Evolutionary conservation across 2,329 filamentous ascomycete genomes (phyloP), one percentile per base, ranked within the genome.

Genomic region (Tetracladium maxilliforme): DNA sequence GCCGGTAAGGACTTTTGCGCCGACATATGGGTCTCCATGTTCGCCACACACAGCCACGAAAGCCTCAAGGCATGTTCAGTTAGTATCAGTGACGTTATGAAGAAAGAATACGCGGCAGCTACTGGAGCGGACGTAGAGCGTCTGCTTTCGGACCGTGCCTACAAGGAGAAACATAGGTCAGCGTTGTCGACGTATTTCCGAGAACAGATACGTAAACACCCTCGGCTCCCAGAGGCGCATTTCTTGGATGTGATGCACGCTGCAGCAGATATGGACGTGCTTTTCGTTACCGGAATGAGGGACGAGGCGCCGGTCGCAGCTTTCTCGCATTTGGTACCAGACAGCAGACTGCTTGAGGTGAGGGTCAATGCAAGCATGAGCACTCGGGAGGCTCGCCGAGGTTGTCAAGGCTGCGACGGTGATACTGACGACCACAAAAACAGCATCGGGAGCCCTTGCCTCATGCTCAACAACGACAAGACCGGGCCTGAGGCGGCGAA

Each of bases 201-300:
- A 22, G 30, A 40, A 1, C 59, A 67, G 38, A 36, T 62, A 19
- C 36, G 22, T 15, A 30, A 49, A 36, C 47, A 48, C 21, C 62
- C 64, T 31, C 34, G 23, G 19, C 46, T 73, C 10, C 60, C 46
- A 33, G 44, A 64, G 33, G 54, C 67, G n/a, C n/a, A n/a, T n/a
- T n/a, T n/a, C n/a, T n/a, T 62, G 20, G 30, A 50, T 14, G 42
- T 60, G 3, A 58, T 73, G 4, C 11, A 46, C 17, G 28, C 32
- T 9, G 49, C 52, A 6, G 32, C 8, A 24, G 52, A 54, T 40
- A 47, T 54, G 3, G 61, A 72, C 28, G 64, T 73, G 23, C 44
- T 76, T 21, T 29, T 76, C 1, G 62, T 78, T 33, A 75, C 69
- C n/a, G n/a, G n/a, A n/a, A n/a, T n/a, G n/a, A n/a, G 67, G 51